A percentile compares a stretch with the other conserved stretches of the same genome.
Evolutionary conservation across 257 asterid genomes (phyloP).

Genomic region (Solanum chilense): DNA sequence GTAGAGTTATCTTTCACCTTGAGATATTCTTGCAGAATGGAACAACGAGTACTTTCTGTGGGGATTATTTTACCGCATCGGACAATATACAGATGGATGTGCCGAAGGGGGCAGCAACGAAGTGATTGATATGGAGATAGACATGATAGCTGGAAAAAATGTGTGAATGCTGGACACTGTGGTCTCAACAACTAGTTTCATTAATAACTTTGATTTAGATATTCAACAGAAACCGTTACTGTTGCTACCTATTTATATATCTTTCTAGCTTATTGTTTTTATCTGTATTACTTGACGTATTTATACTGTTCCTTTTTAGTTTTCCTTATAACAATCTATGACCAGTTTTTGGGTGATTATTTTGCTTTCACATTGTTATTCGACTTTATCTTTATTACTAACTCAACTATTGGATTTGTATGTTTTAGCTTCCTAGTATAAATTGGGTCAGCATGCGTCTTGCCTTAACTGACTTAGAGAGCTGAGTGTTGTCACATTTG

Average conservation of each 20-base stretch:
- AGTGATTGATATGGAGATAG: constrained; percentile 38
- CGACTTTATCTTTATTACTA: not conserved
- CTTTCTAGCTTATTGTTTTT: not conserved
- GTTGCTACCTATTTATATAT: not conserved
- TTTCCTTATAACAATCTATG: not conserved
- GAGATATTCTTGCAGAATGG: constrained; percentile 28
- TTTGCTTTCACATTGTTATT: not conserved
- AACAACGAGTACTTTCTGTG: constrained; percentile 40
- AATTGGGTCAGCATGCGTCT: not conserved
- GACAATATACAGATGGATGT: not conserved
- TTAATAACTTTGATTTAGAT: not conserved
- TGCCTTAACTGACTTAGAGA: not conserved
- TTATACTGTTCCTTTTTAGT: not conserved
- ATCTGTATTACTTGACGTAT: not conserved
- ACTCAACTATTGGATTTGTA: not conserved
- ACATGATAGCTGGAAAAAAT: constrained; percentile 38
- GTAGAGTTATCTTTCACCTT: not conserved
- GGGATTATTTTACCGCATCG: constrained; percentile 37
- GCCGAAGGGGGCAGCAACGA: not conserved
- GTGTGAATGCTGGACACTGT: constrained; percentile 29
- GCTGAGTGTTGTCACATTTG: not conserved
- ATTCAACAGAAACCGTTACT: not conserved
- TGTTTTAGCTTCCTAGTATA: not conserved
- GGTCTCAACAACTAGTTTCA: not conserved
- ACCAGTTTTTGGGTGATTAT: not conserved